A percentile compares a stretch with the other conserved stretches of the same genome.
Conservation (phyloP, 305 asterid genomes). For the Stenogyne calaminthoides region DNA sequence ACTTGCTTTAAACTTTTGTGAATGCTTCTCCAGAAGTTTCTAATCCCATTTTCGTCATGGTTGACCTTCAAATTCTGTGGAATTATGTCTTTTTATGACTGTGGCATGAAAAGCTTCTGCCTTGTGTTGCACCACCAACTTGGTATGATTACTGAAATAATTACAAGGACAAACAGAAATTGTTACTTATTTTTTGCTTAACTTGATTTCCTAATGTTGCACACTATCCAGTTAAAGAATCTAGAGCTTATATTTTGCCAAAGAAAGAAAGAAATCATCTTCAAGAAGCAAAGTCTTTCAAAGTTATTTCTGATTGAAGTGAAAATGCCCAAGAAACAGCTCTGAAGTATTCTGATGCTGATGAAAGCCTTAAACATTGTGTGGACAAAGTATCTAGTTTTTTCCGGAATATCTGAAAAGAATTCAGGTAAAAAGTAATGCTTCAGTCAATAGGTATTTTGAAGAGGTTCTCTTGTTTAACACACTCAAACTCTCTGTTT, state of each 20-base stretch:
- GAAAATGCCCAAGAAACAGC: slow-evolving; percentile 66
- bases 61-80: slow-evolving; percentile 41
- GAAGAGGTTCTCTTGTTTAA: slow-evolving; percentile 33
- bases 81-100: slow-evolving; percentile 37
- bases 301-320: slow-evolving; percentile 69
- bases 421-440: slow-evolving; percentile 79
- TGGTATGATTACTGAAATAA: slow-evolving; percentile 54
- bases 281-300: slow-evolving; percentile 77
- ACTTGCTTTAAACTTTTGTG: slow-evolving; percentile 52
- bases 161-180: slow-evolving; percentile 40
- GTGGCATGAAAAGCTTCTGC: slow-evolving; percentile 44
- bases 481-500: neutral
- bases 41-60: slow-evolving; percentile 47
- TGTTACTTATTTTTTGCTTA: slow-evolving; percentile 33
- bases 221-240: slow-evolving; percentile 82
- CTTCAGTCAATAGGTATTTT: slow-evolving; percentile 50
- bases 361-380: slow-evolving; percentile 63
- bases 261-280: slow-evolving; percentile 81
- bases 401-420: slow-evolving; percentile 59
- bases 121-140: slow-evolving; percentile 42
- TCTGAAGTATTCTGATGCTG: slow-evolving; percentile 68
- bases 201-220: slow-evolving; percentile 70
- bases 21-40: slow-evolving; percentile 52
- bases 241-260: slow-evolving; percentile 84
- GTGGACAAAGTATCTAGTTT: slow-evolving; percentile 65